phyloP scores from a whole-genome alignment of 306 rosid genomes.

The Quercus wislizeni region DNA sequence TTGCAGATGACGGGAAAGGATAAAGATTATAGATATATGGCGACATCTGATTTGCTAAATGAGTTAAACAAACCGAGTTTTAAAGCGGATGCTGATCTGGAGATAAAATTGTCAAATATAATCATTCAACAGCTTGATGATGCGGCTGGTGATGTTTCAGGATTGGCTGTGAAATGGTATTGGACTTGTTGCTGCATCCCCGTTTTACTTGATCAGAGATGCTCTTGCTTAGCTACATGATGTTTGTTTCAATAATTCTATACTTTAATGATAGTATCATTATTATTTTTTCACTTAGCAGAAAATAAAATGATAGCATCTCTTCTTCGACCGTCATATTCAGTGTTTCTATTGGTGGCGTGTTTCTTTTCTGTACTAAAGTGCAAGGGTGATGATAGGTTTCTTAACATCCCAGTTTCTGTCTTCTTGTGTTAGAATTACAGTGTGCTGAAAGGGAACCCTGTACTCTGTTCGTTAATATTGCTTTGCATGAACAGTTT shows the following conservation, averaged over 20 bases:
- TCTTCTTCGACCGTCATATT: neutral
- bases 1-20: conserved; percentile 91
- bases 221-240: neutral
- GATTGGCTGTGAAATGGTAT: conserved; percentile 92
- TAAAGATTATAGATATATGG: conserved; percentile 94
- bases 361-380: neutral
- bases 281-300: no score
- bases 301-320: neutral
- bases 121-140: conserved; percentile 93
- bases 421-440: neutral
- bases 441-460: neutral
- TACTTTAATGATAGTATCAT: neutral
- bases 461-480: neutral
- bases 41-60: conserved; percentile 84
- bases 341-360: neutral
- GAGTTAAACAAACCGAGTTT: conserved; percentile 68
- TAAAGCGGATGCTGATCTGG: conserved; percentile 78
- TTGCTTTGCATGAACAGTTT: neutral
- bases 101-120: conserved; percentile 62
- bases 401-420: neutral
- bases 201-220: neutral
- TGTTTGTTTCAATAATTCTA: neutral
- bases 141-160: conserved; percentile 94
- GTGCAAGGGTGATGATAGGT: neutral
- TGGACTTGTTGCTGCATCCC: neutral